Evolutionary conservation across 306 rosid genomes (phyloP).

Genomic region (Alnus glutinosa): DNA sequence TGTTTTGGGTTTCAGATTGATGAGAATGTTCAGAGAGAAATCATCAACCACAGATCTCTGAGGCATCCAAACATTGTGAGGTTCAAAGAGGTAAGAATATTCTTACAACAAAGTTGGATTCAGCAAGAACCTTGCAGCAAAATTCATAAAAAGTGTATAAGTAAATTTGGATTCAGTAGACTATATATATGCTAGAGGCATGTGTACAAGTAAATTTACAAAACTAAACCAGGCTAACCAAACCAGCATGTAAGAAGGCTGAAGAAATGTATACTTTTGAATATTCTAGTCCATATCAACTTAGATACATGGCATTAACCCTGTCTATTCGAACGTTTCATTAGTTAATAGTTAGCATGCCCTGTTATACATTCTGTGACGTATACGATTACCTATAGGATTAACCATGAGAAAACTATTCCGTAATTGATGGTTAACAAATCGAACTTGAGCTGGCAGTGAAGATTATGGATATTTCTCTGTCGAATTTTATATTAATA

Average conservation of each 20-base stretch:
- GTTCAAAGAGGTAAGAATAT: constrained; percentile 72
- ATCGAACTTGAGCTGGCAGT: not conserved
- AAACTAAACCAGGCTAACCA: not conserved
- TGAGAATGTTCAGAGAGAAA: constrained; percentile 86
- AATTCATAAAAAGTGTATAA: no score
- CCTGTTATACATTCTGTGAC: not conserved
- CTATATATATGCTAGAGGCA: no score
- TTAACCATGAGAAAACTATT: not conserved
- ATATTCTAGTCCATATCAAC: not conserved
- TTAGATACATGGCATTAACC: not conserved
- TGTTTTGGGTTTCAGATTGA: constrained; percentile 65
- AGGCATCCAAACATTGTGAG: constrained; percentile 84
- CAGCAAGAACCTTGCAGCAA: no score
- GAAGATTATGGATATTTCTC: constrained; percentile 1
- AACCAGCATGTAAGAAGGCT: not conserved
- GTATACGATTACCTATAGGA: not conserved
- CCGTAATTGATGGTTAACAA: not conserved
- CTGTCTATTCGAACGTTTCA: not conserved
- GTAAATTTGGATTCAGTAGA: no score
- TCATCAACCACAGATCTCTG: constrained; percentile 76
- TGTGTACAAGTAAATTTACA: no score
- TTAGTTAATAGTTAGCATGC: no score
- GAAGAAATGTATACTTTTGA: not conserved
- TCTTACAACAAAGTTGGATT: no score
- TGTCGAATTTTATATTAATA: constrained; percentile 6